Conservation (phyloP, 768 basidiomycete genomes). For the Boletus eberwhitei region DNA sequence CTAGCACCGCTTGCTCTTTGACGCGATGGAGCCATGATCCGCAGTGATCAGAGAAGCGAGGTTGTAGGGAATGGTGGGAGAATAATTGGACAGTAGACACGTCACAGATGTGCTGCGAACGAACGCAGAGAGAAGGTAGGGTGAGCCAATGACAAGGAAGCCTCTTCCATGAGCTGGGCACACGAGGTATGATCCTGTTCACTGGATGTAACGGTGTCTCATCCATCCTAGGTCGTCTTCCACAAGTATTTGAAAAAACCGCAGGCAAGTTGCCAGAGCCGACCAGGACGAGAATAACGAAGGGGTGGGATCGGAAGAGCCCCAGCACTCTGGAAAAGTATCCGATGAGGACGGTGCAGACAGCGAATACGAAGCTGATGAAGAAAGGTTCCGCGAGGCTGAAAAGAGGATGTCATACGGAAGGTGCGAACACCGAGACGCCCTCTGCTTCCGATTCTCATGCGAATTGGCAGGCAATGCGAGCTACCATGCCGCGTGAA, state of each 20-base stretch:
- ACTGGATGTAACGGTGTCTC: background rate
- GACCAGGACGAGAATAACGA: slow-evolving; percentile 31
- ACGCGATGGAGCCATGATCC: slow-evolving; percentile 84
- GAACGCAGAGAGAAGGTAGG: slow-evolving; percentile 3
- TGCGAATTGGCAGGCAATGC: slow-evolving; percentile 64
- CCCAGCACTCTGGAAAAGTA: slow-evolving; percentile 23
- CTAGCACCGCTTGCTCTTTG: slow-evolving; percentile 83
- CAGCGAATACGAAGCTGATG: slow-evolving; percentile 37
- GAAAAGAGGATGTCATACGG: slow-evolving; percentile 83
- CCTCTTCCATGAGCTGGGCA: slow-evolving; percentile 1
- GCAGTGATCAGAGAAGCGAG: slow-evolving; percentile 56
- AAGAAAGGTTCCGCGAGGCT: slow-evolving; percentile 41
- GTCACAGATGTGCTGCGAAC: background rate
- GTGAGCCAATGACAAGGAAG: background rate
- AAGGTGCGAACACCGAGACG: slow-evolving; percentile 52
- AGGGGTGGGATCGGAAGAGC: slow-evolving; percentile 18
- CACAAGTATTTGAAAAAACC: slow-evolving; percentile 84
- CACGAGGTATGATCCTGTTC: background rate
- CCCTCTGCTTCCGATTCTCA: background rate
- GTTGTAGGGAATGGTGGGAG: slow-evolving; percentile 35
- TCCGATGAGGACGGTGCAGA: slow-evolving; percentile 17
- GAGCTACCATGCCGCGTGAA: slow-evolving; percentile 70
- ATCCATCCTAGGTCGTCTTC: slow-evolving; percentile 68
- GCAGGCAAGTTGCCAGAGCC: slow-evolving; percentile 47
- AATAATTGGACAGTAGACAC: background rate